Evolutionary conservation across 352 stramenopile species (phyloP).

Genomic region (Blastocystis hominis): DNA sequence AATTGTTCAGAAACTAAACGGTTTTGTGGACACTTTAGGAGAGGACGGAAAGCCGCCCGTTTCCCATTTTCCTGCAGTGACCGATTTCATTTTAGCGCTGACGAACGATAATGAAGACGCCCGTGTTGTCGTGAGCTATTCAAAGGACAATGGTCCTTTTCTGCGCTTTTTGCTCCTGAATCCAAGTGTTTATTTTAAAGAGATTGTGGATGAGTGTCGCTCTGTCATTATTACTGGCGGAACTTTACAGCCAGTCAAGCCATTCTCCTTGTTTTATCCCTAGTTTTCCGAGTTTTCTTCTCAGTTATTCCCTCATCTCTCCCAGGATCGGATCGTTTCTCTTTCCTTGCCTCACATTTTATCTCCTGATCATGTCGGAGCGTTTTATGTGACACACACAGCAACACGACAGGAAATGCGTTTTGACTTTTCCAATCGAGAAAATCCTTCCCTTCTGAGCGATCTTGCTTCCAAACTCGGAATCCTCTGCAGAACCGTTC

Average conservation of each 20-base stretch:
- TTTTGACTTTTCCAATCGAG: slow-evolving; percentile 77
- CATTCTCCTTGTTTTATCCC: not conserved
- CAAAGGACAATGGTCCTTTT: slow-evolving; percentile 44
- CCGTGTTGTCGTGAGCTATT: slow-evolving; percentile 23
- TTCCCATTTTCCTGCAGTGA: slow-evolving; percentile 14
- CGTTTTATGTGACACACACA: slow-evolving; percentile 66
- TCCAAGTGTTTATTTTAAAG: slow-evolving; percentile 79
- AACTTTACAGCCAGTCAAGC: slow-evolving; percentile 82
- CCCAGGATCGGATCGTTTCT: slow-evolving; percentile 72
- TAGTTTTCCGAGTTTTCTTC: slow-evolving; percentile 76
- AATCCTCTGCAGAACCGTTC: slow-evolving; percentile 72
- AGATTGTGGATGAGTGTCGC: slow-evolving; percentile 83
- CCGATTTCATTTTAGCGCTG: slow-evolving; percentile 35
- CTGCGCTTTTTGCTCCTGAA: slow-evolving; percentile 90
- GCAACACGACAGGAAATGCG: slow-evolving; percentile 79
- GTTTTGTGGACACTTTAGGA: slow-evolving; percentile 3
- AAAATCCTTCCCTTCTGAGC: slow-evolving; percentile 71
- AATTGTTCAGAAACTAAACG: slow-evolving; percentile 45
- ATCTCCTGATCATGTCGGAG: slow-evolving; percentile 76
- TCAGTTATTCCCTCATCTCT: slow-evolving; percentile 78
- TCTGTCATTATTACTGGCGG: slow-evolving; percentile 90
- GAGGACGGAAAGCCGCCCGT: not conserved
- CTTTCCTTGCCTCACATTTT: slow-evolving; percentile 98
- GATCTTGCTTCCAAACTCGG: slow-evolving; percentile 72
- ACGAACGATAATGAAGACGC: not conserved